Evolutionary conservation across 108 stramenopile genomes (phyloP).

Genomic region (Nitzschia sp.): DNA sequence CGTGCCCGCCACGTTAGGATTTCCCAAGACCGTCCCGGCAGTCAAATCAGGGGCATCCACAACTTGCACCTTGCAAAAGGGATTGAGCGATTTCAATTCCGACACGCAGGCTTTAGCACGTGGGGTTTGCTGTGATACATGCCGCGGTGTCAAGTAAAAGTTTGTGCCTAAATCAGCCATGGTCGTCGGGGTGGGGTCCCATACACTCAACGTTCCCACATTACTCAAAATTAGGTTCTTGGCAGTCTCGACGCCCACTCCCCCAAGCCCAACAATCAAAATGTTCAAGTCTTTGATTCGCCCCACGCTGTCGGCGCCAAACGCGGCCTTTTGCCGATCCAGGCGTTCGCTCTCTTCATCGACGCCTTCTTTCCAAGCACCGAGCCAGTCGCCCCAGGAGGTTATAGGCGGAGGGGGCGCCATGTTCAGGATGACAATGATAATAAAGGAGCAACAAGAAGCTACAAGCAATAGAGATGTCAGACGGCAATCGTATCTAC

Average conservation of each 20-base stretch:
- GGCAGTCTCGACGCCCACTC: conserved; percentile 93
- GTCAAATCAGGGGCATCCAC: conserved; percentile 57
- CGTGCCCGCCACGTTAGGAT: conserved; percentile 53
- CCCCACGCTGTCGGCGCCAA: conserved; percentile 50
- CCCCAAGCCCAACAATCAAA: conserved; percentile 87
- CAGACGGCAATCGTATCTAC: no score
- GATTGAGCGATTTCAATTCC: conserved; percentile 80
- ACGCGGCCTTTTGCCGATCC: conserved; percentile 60
- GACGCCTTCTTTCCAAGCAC: conserved; percentile 41
- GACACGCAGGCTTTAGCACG: conserved; percentile 63
- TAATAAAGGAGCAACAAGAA: no score
- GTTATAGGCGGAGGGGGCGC: no score
- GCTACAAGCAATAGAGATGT: no score
- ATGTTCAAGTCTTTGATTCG: conserved; percentile 67
- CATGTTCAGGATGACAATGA: no score
- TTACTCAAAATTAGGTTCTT: conserved; percentile 95
- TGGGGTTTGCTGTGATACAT: conserved; percentile 33
- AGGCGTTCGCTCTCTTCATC: conserved; percentile 57
- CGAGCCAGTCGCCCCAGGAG: conserved; percentile 60
- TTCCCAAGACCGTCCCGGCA: conserved; percentile 41
- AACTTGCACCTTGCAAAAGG: conserved; percentile 77
- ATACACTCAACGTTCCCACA: conserved; percentile 65
- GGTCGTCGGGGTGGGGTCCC: conserved; percentile 65
- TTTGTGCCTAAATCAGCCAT: conserved; percentile 85
- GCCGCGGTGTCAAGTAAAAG: conserved; percentile 61